Evolutionary conservation across 306 rosid genomes (phyloP), one percentile per base, ranked within the genome.

Genomic region (Prunus mume): DNA sequence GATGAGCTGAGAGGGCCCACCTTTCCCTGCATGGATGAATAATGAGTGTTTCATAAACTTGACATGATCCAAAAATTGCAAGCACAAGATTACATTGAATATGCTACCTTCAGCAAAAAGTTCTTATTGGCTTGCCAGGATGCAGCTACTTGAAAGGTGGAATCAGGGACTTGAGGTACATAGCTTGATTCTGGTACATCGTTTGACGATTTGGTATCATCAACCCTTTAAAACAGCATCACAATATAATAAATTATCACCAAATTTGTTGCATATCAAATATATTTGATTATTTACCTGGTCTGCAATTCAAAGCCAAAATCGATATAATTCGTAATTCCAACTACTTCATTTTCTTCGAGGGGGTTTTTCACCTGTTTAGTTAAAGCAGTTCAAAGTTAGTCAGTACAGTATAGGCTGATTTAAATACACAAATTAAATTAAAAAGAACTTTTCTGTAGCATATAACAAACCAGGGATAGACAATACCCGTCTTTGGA

Each of bases 91-190:
- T 76, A 79, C 82, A 69, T 65, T 22, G 3, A 46, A 54, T 25
- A 57, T 49, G 79, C 56, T 88, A 95, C 99, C 99, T 95, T 95
- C 71, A 91, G 47, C 86, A 95, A 65, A 74, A 88, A 85, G 85
- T 95, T 95, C 80, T 95, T 92, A 80, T 95, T 95, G 74, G 99
- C 97, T 86, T 92, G 97, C 99, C 99, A 95, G 70, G 99, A 92
- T 71, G 97, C 97, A 13, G 91, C 99, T 56, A 89, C 87, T 85
- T 89, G 99, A 83, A 95, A 95, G 73, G 90, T 88, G 76, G 96
- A 91, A 70, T 88, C 96, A 3, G 90, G 78, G 70, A 83, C 86
- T 30, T 43, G 51, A 4, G 91, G 78, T 60, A 80, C 80, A 70
- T 73, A 83, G 56, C 82, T 43, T 15, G 97, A 89, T 56, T 89